Evolutionary conservation across 108 stramenopile species (phyloP).

Genomic region (Skeletonema tropicum): DNA sequence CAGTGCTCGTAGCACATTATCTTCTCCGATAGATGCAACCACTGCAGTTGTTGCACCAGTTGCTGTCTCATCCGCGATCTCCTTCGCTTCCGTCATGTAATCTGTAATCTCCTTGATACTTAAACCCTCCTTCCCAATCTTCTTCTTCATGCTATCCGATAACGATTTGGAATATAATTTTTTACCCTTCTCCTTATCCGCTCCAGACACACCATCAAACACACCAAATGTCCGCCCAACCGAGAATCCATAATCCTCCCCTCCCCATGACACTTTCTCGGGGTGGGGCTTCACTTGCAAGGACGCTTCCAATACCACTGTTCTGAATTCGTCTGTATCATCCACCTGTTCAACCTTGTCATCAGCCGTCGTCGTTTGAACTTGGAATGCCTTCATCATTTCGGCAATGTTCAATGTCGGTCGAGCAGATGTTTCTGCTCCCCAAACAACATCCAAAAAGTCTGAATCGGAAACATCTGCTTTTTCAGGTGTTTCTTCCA

Average conservation of each 20-base stretch:
- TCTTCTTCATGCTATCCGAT: conserved; percentile 67
- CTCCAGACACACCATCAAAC: conserved; percentile 91
- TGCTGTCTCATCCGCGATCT: conserved; percentile 62
- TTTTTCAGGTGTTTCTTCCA: conserved; percentile 6
- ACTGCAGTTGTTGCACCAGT: conserved; percentile 89
- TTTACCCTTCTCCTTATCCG: conserved; percentile 72
- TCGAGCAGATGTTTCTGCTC: conserved; percentile 42
- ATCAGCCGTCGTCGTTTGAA: conserved; percentile 16
- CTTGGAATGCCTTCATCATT: conserved; percentile 54
- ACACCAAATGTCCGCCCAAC: conserved; percentile 81
- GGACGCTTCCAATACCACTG: conserved; percentile 53
- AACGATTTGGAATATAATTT: conserved; percentile 77
- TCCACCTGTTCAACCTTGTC: conserved; percentile 24
- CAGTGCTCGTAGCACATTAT: conserved; percentile 73
- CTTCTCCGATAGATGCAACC: conserved; percentile 75
- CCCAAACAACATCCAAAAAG: conserved; percentile 48
- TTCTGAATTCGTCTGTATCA: conserved; percentile 24
- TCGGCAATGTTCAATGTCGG: conserved; percentile 48
- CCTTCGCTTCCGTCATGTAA: conserved; percentile 60
- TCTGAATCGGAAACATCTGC: conserved; percentile 44
- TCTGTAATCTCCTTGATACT: conserved; percentile 65
- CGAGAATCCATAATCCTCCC: conserved; percentile 85
- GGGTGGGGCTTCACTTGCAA: conserved; percentile 80
- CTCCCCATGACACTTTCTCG: conserved; percentile 84
- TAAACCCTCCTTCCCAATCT: conserved; percentile 35